These are phyloP conservation scores for Leptodermis oblonga DNA, from an alignment of 257 asterid genomes.

Conservation along the genomic window DNA sequence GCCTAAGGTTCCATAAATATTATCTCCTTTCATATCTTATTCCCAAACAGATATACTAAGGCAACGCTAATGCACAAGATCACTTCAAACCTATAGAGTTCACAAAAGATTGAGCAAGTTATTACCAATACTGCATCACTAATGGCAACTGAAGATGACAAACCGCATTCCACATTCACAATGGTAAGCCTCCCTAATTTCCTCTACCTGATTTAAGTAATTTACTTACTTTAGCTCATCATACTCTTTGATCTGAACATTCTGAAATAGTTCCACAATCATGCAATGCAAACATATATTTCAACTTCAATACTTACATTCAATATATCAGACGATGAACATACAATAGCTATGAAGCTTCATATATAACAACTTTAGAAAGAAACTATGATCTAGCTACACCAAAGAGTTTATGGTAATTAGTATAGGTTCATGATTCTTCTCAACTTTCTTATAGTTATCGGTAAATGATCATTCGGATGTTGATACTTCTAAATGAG, in stretches of 20 bases:
- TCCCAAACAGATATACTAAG: neutral
- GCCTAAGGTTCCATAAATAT: neutral
- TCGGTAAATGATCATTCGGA: neutral
- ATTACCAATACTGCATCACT: neutral
- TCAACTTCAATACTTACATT: neutral
- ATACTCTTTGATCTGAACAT: neutral
- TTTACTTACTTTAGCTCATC: neutral
- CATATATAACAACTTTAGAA: neutral
- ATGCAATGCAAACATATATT: neutral
- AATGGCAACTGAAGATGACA: slow-evolving; percentile 26
- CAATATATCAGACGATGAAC: neutral
- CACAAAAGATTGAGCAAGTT: neutral
- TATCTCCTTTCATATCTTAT: neutral
- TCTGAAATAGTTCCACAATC: neutral
- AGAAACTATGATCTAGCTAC: no score
- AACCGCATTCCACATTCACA: neutral
- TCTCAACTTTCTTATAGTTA: neutral
- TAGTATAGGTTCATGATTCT: neutral
- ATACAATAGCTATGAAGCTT: no score
- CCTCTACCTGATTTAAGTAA: neutral
- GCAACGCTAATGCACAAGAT: neutral
- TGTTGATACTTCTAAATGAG: neutral
- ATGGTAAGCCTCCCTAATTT: slow-evolving; percentile 19
- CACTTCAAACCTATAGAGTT: neutral
- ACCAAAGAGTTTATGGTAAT: neutral